Evolutionary conservation across 345 rosid species (phyloP).

Genomic region (Barbarea vulgaris): DNA sequence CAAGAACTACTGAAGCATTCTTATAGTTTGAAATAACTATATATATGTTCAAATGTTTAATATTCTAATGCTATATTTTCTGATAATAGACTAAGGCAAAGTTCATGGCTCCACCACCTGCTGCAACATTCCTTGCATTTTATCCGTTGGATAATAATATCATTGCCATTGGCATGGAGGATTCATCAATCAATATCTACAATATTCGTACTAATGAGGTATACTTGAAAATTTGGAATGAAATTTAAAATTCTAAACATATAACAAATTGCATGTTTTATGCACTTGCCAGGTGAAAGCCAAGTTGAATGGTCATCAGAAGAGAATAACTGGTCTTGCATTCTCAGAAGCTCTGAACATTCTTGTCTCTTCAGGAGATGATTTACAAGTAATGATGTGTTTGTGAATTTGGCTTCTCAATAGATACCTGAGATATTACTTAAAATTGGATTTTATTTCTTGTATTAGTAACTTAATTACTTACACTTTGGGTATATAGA

Average conservation of each 20-base stretch:
- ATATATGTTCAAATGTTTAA: background rate
- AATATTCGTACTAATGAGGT: constrained; percentile 73
- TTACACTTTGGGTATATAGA: constrained; percentile 37
- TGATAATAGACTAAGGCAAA: constrained; percentile 68
- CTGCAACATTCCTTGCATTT: constrained; percentile 81
- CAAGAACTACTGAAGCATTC: background rate
- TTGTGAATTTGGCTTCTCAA: background rate
- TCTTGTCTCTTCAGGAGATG: constrained; percentile 87
- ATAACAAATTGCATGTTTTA: constrained; percentile 4
- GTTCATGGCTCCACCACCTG: constrained; percentile 83
- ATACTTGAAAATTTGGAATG: background rate
- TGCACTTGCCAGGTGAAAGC: constrained; percentile 58
- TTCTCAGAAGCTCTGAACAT: constrained; percentile 70
- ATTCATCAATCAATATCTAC: constrained; percentile 72
- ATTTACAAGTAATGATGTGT: constrained; percentile 30
- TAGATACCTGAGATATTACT: background rate
- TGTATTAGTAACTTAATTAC: background rate
- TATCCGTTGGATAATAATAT: constrained; percentile 72
- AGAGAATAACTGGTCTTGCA: constrained; percentile 88
- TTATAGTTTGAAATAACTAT: background rate
- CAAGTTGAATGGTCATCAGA: constrained; percentile 79
- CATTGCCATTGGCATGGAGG: constrained; percentile 91
- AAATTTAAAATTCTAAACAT: background rate
- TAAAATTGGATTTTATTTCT: background rate
- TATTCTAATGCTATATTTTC: background rate